Evolutionary conservation across 2,329 filamentous ascomycete species (phyloP), one percentile per base, ranked within the genome.

Genomic region (Pseudogymnoascus sp.): DNA sequence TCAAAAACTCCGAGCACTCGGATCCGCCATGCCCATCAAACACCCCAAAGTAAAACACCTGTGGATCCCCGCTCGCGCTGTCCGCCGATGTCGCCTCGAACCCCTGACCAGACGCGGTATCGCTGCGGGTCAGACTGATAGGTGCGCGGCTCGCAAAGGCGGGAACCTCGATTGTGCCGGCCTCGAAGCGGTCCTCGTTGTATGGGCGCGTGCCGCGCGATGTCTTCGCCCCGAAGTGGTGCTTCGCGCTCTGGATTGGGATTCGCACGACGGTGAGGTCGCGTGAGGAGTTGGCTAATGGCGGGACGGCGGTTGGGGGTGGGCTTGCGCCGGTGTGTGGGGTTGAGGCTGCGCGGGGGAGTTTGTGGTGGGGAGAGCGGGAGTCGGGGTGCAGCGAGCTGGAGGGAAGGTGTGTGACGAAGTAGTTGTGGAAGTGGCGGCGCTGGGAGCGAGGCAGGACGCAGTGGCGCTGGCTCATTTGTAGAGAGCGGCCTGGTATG

Each of bases 11-110:
- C 65, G 91, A 92, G 75, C 95, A 97, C 74, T 96, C 90, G 19
- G 80, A 83, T 19, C 95, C 95, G 8, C 95, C 95, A 77, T 99
- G 95, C 2, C 95, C 95, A 75, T 99, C 95, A 72, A 97, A 99
- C 1, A 97, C 87, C 1, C 85, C 93, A 80, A 97, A 99, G 75
- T 97, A 99, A 76, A 99, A 99, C 35, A 97, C 88, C 73, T 97
- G 93, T 1, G 93, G 93, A 72, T 97, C 93, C 2, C 93, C 93
- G 66, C 85, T 89, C 1, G 89, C 85, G 67, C 87, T 89, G 64
- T 90, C 89, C 5, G 91, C 90, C 8, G 81, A 85, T 24, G 83
- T 90, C 60, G 83, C 86, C 75, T 86, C 86, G 66, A 79, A 83
- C 24, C 62, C 61, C 50, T 59, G 68, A 3, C 38, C 38, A 31